A percentile compares a stretch with the other conserved stretches of the same genome.
Evolutionary conservation across 2,329 filamentous ascomycete genomes (phyloP).

Genomic region (Ophiostoma quercus): DNA sequence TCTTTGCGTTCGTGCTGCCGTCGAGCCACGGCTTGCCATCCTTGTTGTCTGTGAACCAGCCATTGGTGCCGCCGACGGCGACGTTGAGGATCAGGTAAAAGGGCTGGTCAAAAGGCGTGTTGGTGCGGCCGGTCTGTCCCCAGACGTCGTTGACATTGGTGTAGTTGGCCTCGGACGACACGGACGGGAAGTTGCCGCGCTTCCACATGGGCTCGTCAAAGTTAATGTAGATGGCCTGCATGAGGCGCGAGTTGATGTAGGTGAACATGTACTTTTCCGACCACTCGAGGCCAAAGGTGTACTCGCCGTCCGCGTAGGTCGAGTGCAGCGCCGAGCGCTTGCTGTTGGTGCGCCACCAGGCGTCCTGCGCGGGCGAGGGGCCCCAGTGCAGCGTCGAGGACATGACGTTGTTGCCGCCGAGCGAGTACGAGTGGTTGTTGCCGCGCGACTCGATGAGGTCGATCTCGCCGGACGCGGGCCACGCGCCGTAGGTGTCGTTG

Average conservation of each 20-base stretch:
- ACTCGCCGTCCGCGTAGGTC: conserved; percentile 62
- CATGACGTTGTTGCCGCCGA: conserved; percentile 76
- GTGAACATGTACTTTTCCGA: conserved; percentile 84
- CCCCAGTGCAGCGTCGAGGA: conserved; percentile 81
- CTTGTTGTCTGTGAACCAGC: conserved; percentile 73
- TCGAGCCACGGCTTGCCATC: conserved; percentile 77
- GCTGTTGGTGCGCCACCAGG: conserved; percentile 77
- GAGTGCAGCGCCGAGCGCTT: conserved; percentile 71
- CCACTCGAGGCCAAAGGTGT: conserved; percentile 81
- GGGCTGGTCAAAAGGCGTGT: conserved; percentile 68
- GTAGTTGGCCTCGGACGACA: conserved; percentile 53
- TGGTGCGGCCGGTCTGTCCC: conserved; percentile 53
- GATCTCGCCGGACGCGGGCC: conserved; percentile 78
- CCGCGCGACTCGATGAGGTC: conserved; percentile 77
- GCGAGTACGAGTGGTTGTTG: conserved; percentile 70
- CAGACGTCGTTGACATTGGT: conserved; percentile 60
- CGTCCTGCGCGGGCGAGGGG: conserved; percentile 65
- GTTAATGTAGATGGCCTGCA: conserved; percentile 75
- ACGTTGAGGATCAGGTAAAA: conserved; percentile 75
- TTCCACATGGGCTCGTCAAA: conserved; percentile 64
- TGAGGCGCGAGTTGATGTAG: conserved; percentile 72
- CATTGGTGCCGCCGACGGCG: conserved; percentile 71
- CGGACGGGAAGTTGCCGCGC: conserved; percentile 61
- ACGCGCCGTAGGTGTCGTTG: conserved; percentile 64
- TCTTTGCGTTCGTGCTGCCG: conserved; percentile 57